Base-by-base conservation (phyloP, 139 green algal genomes). In the Chlorokybus atmophyticus region DNA sequence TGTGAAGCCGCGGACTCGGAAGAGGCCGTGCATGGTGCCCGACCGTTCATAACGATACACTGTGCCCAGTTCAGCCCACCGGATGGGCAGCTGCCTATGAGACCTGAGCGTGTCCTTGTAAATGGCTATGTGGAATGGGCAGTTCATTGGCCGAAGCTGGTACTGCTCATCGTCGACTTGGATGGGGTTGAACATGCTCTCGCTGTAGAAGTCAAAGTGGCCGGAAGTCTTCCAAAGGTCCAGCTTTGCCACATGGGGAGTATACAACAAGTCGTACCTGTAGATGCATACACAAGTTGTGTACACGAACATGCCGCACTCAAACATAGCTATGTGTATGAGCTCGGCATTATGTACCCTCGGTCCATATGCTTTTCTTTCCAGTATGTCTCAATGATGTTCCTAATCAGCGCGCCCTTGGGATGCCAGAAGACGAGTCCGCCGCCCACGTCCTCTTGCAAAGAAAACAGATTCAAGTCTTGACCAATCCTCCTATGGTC, bases 71-170 rank as follows among this genome's bases (percentile, higher is more conserved):
- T 98, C 91, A 2, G 86, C 88, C 81, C 82, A 90, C 10, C 91
- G 77, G 24, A 95, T 62, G 2, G 90, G 90, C 62, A 98, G 73
- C 57, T 97, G 82, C 26, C 85, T 70, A 68, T 90, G 85, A 1
- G 72, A 83, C 54, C 73, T 67, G 23, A 64, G 57, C 1, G 60
- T 53, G 40, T 79, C 68, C 62, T 94, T 94, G 79, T 94, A 98
- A 29, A 95, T 67, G 10, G 71, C 59, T 41, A 98, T 79, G 75
- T 98, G 90, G 75, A 93, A 97, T 38, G 90, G 90, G 76, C 90
- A 98, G 80, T 98, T 98, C 90, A 98, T 98, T 39, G 90, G 90
- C 47, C 81, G 80, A 10, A 98, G 75, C 79, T 96, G 89, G 76
- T 95, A 97, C 56, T 75, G 59, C 59, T 95, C 86, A 8, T 88